Evolutionary conservation across 208 protist genomes (phyloP), one percentile per base, ranked within the genome.

Genomic region (Trypanosoma brucei): DNA sequence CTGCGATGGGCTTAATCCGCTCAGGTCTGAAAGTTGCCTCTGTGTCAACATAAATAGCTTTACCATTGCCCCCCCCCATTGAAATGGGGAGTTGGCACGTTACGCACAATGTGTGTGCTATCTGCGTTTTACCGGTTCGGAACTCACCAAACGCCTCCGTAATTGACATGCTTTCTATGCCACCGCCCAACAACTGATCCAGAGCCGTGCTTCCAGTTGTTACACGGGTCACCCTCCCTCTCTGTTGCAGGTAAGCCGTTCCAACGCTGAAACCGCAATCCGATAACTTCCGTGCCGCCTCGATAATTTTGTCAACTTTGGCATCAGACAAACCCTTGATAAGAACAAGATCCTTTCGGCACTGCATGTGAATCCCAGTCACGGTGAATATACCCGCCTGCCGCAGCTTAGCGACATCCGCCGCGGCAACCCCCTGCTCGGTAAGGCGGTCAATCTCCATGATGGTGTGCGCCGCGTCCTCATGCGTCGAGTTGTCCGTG

Each of bases 91-190:
- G 80, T 82, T 99, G 97, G 40, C 85, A 93, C 6, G 97, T 99
- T 2, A 99, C 97, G 65, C 94, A 97, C 6, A 99, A 85, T 3
- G 98, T 99, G 75, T 99, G 97, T 39, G 92, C 98, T 9, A 99
- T 86, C 79, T 99, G 97, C 7, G 97, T 98, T 72, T 99, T 99
- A 45, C 98, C 98, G n/a, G 96, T 98, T 45, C 98, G 83, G 76
- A 99, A 99, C 72, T 99, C 98, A 8, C 98, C 98, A 86, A 99
- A 99, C 2, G 99, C 94, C 80, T 99, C 98, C 5, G 92, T 97
- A 71, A 97, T 97, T 53, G 86, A 79, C 78, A 93, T 93, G 51
- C 97, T 97, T 66, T 99, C 97, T 40, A 99, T 83, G 11, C 98
- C 98, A 53, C 98, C 98, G 37, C 95, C 93, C 1, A 99, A 74